Conservation (phyloP, 345 rosid species). For the Erucastrum elatum region DNA sequence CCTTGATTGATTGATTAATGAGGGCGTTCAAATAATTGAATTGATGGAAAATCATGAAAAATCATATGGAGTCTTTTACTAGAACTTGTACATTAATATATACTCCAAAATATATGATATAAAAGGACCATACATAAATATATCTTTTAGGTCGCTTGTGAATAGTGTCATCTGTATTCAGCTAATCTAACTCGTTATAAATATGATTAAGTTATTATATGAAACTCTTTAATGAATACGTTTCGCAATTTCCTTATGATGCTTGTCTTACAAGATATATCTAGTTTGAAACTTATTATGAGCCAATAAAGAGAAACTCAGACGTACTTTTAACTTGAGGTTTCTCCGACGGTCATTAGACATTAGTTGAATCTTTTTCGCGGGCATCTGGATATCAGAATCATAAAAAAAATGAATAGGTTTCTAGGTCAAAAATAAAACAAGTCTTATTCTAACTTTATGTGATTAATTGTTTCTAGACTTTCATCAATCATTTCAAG, state of each 20-base stretch:
- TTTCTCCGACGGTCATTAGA: too few species aligned
- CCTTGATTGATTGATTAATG: not conserved
- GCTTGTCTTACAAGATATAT: too few species aligned
- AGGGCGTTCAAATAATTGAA: not conserved
- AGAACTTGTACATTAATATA: not conserved
- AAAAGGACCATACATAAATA: not conserved
- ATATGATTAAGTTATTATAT: not conserved
- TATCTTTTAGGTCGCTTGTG: not conserved
- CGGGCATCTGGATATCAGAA: too few species aligned
- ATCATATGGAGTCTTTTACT: not conserved
- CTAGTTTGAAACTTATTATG: too few species aligned
- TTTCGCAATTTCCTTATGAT: too few species aligned
- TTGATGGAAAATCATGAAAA: not conserved
- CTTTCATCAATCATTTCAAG: too few species aligned
- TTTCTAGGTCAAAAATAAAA: not conserved
- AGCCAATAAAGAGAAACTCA: too few species aligned
- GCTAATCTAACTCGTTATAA: not conserved
- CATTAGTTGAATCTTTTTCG: too few species aligned
- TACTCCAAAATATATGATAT: not conserved
- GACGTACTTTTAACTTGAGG: too few species aligned
- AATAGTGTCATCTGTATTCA: not conserved
- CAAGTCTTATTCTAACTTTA: not conserved
- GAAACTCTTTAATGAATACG: not conserved
- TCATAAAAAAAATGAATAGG: not conserved
- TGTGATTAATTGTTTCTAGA: too few species aligned